Percentiles rank a stretch among this genome's conserved stretches.
Conservation (phyloP, 2,329 filamentous ascomycete genomes). For the Ascochyta rabiei region DNA sequence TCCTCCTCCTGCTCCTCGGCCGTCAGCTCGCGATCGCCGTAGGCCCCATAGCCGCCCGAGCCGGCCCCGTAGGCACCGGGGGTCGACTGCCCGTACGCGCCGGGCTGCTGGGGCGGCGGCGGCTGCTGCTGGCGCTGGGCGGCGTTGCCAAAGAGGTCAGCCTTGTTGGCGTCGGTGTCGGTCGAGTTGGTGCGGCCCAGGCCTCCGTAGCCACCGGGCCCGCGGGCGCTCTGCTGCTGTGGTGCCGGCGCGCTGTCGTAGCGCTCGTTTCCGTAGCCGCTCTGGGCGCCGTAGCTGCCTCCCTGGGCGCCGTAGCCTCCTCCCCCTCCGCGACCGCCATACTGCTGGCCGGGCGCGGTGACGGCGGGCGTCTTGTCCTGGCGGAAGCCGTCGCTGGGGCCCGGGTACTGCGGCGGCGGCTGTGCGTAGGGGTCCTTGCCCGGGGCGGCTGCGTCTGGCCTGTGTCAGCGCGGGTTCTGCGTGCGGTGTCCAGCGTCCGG, state of each 20-base stretch:
- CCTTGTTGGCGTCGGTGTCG: constrained; percentile 62
- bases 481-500: constrained; percentile 57
- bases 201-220: constrained; percentile 50
- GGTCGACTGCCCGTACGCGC: constrained; percentile 27
- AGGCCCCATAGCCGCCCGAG: constrained; percentile 53
- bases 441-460: constrained; percentile 48
- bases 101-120: constrained; percentile 43
- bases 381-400: constrained; percentile 42
- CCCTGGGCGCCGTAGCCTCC: constrained; percentile 38
- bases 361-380: constrained; percentile 54
- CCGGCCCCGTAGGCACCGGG: constrained; percentile 29
- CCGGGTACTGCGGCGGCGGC: constrained; percentile 48
- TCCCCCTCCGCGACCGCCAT: constrained; percentile 50
- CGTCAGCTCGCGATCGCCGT: constrained; percentile 77
- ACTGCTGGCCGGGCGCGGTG: constrained; percentile 48
- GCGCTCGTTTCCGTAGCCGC: constrained; percentile 55
- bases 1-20: constrained; percentile 78
- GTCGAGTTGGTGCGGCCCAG: constrained; percentile 47
- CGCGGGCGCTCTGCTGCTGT: constrained; percentile 25
- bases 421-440: constrained; percentile 60
- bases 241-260: constrained; percentile 51
- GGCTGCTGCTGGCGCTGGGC: constrained; percentile 55
- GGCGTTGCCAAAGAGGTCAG: constrained; percentile 69
- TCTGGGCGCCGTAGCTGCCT: constrained; percentile 37
- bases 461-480: neutral